Conservation (phyloP, 108 stramenopile genomes). For the Nannochloropsis gaditana region DNA sequence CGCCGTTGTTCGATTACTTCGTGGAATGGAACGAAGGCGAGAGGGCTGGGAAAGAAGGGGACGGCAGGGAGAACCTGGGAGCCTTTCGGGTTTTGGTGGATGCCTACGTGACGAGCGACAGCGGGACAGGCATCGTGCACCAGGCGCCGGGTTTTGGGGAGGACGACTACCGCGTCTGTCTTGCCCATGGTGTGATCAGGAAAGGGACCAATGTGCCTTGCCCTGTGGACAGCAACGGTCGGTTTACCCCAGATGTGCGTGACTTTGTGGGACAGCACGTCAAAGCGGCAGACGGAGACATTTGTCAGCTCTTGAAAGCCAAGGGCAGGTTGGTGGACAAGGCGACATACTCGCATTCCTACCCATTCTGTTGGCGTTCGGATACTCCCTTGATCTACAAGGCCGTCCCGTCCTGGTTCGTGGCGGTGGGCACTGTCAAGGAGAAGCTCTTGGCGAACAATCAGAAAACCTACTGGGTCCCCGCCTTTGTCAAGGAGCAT, state of each 20-base stretch:
- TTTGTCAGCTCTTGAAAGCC: conserved; percentile 75
- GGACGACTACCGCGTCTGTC: conserved; percentile 99
- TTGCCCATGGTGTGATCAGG: conserved; percentile 77
- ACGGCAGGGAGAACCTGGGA: conserved; percentile 35
- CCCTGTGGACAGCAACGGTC: conserved; percentile 88
- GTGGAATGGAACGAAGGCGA: conserved; percentile 39
- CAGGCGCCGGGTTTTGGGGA: conserved; percentile 99
- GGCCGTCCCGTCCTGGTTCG: conserved; percentile 98
- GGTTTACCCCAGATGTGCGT: conserved; percentile 72
- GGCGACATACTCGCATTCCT: conserved; percentile 82
- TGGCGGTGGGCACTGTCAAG: conserved; percentile 90
- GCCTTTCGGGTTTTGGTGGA: conserved; percentile 83
- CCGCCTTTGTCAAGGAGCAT: conserved; percentile 79
- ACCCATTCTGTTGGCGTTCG: conserved; percentile 99
- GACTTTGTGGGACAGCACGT: conserved; percentile 81
- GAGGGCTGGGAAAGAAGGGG: not conserved
- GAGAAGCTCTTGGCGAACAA: conserved; percentile 89
- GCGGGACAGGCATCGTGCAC: conserved; percentile 98
- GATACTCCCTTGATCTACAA: conserved; percentile 99
- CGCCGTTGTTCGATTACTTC: conserved; percentile 89
- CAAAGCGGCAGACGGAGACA: conserved; percentile 87
- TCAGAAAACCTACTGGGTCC: conserved; percentile 89
- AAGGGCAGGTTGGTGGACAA: conserved; percentile 82
- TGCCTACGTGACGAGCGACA: conserved; percentile 93
- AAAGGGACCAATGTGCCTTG: conserved; percentile 84